These are phyloP conservation scores for Phytophthora podocarpi DNA, from an alignment of 352 stramenopile genomes.

Conservation along the genomic window DNA sequence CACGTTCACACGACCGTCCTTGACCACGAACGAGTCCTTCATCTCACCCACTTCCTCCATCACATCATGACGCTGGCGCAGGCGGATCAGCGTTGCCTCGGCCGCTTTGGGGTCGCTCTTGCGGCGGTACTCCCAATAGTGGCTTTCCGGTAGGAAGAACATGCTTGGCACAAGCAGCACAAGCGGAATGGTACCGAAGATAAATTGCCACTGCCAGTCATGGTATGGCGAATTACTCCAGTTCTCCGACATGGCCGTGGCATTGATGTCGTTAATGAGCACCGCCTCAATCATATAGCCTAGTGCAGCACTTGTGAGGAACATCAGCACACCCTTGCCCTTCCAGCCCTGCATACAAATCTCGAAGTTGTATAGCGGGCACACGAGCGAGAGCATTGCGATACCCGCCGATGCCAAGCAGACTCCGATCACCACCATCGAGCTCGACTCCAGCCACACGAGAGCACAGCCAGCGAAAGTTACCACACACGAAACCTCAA, in stretches of 20 bases:
- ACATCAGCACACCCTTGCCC: constrained; percentile 87
- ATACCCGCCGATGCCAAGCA: constrained; percentile 71
- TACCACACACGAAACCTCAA: constrained; percentile 61
- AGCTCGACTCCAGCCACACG: constrained; percentile 71
- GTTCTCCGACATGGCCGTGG: constrained; percentile 58
- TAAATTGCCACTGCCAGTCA: constrained; percentile 83
- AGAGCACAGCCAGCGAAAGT: constrained; percentile 68
- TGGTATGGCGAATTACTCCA: constrained; percentile 76
- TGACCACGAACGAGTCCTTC: constrained; percentile 69
- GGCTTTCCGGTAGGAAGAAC: constrained; percentile 78
- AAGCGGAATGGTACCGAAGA: constrained; percentile 75
- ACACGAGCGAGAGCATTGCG: constrained; percentile 78
- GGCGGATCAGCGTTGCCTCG: constrained; percentile 61
- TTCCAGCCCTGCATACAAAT: constrained; percentile 89
- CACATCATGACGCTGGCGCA: constrained; percentile 87
- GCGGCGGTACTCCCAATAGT: constrained; percentile 78
- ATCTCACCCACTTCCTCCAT: constrained; percentile 76
- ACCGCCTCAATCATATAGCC: constrained; percentile 83
- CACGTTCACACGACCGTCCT: constrained; percentile 68
- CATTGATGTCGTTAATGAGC: constrained; percentile 75
- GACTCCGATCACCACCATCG: constrained; percentile 71
- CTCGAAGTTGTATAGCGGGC: constrained; percentile 88
- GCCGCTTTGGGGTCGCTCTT: constrained; percentile 65
- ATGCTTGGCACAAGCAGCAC: constrained; percentile 60
- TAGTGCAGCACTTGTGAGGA: constrained; percentile 69